Evolutionary conservation across 2,329 filamentous ascomycete species (phyloP).

Genomic region (Celoporthe dispersa): DNA sequence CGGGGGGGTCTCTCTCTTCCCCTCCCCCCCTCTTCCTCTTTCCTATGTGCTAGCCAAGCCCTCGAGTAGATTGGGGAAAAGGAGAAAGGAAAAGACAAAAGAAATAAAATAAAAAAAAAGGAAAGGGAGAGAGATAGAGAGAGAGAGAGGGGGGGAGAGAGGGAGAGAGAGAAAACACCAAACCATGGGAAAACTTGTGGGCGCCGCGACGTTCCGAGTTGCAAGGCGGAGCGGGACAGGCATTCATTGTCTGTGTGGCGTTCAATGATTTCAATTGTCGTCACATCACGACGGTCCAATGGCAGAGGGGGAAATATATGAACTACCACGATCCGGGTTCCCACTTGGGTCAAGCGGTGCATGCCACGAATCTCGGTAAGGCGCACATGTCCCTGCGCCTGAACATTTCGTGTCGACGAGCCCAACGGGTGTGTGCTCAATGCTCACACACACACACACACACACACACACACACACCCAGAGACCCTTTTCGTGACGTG

Average conservation of each 20-base stretch:
- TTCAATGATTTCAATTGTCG: slow-evolving; percentile 18
- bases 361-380: slow-evolving; percentile 9
- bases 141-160: no score
- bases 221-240: slow-evolving; percentile 8
- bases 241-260: slow-evolving; percentile 10
- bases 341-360: slow-evolving; percentile 9
- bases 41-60: slow-evolving; percentile 11
- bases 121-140: no score
- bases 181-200: slow-evolving; percentile 2
- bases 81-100: no score
- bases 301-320: slow-evolving; percentile 10
- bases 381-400: neutral
- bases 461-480: no score
- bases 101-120: no score
- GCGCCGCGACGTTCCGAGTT: slow-evolving; percentile 17
- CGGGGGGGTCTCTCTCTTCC: neutral
- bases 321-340: slow-evolving; percentile 11
- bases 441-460: neutral
- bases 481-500: slow-evolving; percentile 11
- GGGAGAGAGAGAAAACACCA: no score
- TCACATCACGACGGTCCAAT: slow-evolving; percentile 27
- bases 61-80: slow-evolving; percentile 16
- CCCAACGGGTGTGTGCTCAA: slow-evolving; percentile 7
- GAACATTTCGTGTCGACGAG: neutral
- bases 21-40: neutral